phyloP scores from a whole-genome alignment of 73 alveolate species.

The Paramecium primaurelia region DNA sequence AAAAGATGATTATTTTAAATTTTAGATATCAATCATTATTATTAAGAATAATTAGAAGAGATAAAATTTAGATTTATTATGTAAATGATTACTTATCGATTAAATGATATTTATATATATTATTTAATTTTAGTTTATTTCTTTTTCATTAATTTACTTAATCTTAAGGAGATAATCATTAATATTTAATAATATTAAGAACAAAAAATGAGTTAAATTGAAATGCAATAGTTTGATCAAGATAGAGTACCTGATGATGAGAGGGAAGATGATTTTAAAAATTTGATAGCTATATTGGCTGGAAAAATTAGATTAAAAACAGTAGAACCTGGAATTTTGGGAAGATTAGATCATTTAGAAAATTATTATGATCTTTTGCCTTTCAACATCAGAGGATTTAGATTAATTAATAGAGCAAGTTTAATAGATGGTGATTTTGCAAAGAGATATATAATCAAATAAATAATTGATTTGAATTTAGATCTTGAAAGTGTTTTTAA shows the following conservation, averaged over 20 bases:
- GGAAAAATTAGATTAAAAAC: slow-evolving; percentile 1
- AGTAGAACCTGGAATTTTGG: background rate
- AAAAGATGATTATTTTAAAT: too few relatives aligned
- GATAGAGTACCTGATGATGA: slow-evolving; percentile 37
- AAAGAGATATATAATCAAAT: slow-evolving; percentile 11
- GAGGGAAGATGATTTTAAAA: slow-evolving; percentile 31
- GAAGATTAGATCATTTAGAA: slow-evolving; percentile 18
- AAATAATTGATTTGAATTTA: slow-evolving; percentile 25
- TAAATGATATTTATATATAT: too few relatives aligned
- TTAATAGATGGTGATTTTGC: slow-evolving; percentile 20
- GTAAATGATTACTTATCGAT: background rate
- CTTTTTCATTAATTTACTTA: too few relatives aligned
- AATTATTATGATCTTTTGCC: slow-evolving; percentile 43
- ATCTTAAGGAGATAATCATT: background rate
- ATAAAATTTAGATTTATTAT: background rate
- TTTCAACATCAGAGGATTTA: slow-evolving; percentile 7
- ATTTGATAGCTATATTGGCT: slow-evolving; percentile 13
- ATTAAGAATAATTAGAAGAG: too few relatives aligned
- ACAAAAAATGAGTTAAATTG: background rate
- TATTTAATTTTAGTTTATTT: too few relatives aligned
- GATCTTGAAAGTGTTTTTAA: background rate
- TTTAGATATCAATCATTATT: too few relatives aligned
- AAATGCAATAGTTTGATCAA: background rate
- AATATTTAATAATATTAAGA: background rate
- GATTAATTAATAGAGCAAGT: slow-evolving; percentile 27